phyloP scores from a whole-genome alignment of 768 basidiomycete genomes.

The Boletus reticuloceps region DNA sequence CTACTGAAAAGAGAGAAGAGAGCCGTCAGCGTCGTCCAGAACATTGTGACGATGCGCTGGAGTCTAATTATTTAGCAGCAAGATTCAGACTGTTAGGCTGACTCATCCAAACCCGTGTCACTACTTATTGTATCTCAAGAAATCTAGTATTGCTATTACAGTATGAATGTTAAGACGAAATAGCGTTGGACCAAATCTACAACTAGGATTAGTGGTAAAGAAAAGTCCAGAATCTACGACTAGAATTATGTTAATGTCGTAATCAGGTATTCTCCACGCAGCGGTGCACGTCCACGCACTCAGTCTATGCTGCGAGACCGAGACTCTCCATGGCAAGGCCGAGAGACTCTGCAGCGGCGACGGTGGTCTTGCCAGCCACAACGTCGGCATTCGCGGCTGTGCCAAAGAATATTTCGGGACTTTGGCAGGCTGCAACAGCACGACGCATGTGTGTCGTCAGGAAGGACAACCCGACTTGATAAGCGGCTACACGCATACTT shows the following conservation, averaged over 20 bases:
- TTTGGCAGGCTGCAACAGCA: conserved; percentile 92
- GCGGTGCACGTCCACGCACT: neutral
- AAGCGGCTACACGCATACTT: conserved; percentile 60
- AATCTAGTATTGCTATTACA: neutral
- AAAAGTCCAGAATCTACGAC: no score
- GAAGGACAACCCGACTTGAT: conserved; percentile 95
- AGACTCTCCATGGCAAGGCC: conserved; percentile 64
- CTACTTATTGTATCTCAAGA: no score
- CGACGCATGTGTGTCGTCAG: conserved; percentile 92
- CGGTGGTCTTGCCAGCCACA: conserved; percentile 35
- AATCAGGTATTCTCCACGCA: conserved; percentile 6
- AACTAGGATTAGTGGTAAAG: no score
- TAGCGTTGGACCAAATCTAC: no score
- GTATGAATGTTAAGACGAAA: no score
- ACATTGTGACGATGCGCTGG: conserved; percentile 22
- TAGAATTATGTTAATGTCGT: neutral
- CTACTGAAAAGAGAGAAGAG: conserved; percentile 41
- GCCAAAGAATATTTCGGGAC: conserved; percentile 87
- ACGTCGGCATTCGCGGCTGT: conserved; percentile 35
- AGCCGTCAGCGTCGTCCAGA: conserved; percentile 46
- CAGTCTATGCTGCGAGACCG: conserved; percentile 19
- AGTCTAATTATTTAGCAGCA: neutral
- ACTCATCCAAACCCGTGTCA: conserved; percentile 16
- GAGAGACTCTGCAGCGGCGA: conserved; percentile 51
- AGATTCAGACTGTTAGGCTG: neutral